Conservation (phyloP, 176 grass and related monocot genomes). For the Avena eriantha region DNA sequence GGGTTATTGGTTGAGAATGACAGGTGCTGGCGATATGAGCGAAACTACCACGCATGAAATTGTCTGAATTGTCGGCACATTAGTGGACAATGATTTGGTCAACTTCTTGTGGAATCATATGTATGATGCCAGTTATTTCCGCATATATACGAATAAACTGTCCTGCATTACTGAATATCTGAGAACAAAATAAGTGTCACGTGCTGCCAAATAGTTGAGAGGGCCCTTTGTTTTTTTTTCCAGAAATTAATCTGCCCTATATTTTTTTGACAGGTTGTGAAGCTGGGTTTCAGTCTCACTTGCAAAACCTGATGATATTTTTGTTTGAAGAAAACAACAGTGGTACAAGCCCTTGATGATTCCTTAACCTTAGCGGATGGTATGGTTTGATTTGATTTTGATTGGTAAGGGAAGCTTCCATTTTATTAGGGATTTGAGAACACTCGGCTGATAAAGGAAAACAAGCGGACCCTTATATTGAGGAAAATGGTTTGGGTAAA, state of each 20-base stretch:
- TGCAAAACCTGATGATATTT: not conserved
- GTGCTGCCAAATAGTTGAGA: not conserved
- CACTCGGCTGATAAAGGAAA: not conserved
- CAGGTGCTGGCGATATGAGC: too few species aligned
- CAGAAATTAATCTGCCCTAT: not conserved
- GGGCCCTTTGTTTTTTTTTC: not conserved
- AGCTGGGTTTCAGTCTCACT: not conserved
- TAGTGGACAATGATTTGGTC: too few species aligned
- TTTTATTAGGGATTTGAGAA: not conserved
- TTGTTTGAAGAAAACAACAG: not conserved
- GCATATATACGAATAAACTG: too few species aligned
- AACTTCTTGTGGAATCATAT: too few species aligned
- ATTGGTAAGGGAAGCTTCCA: not conserved
- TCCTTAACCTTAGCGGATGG: not conserved
- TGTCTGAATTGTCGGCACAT: too few species aligned
- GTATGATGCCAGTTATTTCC: too few species aligned
- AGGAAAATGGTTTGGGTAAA: not conserved
- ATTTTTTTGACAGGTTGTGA: not conserved
- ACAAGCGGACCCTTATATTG: not conserved
- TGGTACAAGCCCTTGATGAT: not conserved
- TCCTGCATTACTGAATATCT: too few species aligned
- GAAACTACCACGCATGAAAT: too few species aligned
- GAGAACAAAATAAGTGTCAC: too few species aligned
- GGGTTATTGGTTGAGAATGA: too few species aligned
- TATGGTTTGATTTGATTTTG: not conserved